These are phyloP conservation scores for Nicotiana benthamiana DNA, from an alignment of 257 asterid genomes.

Conservation along the genomic window DNA sequence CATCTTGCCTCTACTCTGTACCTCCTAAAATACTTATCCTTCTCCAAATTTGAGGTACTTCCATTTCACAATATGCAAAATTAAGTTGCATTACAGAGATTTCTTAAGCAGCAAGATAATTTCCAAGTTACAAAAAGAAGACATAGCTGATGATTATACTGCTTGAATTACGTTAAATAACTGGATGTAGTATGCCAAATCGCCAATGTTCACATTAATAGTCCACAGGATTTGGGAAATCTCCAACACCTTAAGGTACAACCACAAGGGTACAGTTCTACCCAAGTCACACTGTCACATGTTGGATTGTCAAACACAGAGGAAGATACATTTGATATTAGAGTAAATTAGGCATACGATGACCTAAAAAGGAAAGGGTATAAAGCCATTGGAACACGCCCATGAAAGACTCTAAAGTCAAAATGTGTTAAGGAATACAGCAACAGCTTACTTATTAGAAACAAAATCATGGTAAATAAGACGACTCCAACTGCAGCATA, in stretches of 20 bases:
- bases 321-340: neutral
- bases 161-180: neutral
- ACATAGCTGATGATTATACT: neutral
- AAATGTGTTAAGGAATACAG: neutral
- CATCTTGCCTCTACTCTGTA: neutral
- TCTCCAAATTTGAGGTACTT: neutral
- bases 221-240: no score
- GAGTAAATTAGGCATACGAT: no score
- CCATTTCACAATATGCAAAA: neutral
- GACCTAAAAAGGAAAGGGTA: no score
- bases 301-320: neutral
- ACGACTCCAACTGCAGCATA: constrained; percentile 41
- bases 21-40: neutral
- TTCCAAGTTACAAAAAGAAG: neutral
- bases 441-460: constrained; percentile 31
- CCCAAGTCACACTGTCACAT: neutral
- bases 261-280: neutral
- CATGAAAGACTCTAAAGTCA: neutral
- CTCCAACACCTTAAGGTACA: neutral
- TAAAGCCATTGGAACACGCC: no score
- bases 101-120: neutral
- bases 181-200: neutral
- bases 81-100: neutral
- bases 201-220: neutral
- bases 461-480: constrained; percentile 24